A percentile compares a stretch with the other conserved stretches of the same genome.
These are phyloP conservation scores for Tilletia indica DNA, from an alignment of 1,284 basidiomycete genomes.

Conservation along the genomic window DNA sequence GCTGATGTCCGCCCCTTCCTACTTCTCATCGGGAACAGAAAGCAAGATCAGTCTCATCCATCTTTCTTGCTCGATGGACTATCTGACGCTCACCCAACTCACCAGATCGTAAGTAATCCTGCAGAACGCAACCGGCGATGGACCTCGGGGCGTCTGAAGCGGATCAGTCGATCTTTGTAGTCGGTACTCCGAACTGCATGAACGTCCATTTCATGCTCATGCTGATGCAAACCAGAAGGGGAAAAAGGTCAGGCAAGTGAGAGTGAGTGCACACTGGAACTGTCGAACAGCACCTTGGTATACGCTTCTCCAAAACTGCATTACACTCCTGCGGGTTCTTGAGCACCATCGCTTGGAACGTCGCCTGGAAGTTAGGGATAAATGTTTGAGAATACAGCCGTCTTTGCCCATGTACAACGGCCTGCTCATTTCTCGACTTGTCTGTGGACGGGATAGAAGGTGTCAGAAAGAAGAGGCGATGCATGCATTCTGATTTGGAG, in stretches of 20 bases:
- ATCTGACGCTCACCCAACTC: too few relatives aligned
- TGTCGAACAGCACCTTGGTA: constrained; percentile 8
- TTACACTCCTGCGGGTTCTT: constrained; percentile 28
- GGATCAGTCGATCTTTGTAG: not conserved
- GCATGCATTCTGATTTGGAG: too few relatives aligned
- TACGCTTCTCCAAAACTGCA: constrained; percentile 18
- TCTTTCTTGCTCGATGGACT: too few relatives aligned
- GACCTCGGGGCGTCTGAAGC: constrained; percentile 4
- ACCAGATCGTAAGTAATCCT: too few relatives aligned
- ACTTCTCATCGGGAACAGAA: too few relatives aligned
- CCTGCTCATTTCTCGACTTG: constrained; percentile 19
- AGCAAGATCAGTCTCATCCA: too few relatives aligned
- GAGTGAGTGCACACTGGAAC: not conserved
- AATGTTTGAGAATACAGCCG: not conserved
- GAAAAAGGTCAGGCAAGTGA: not conserved
- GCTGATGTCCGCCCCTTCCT: too few relatives aligned
- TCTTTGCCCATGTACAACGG: not conserved
- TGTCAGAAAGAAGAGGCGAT: too few relatives aligned
- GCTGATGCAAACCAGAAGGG: not conserved
- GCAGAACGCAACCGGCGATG: too few relatives aligned
- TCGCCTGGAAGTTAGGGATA: constrained; percentile 18
- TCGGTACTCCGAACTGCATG: not conserved
- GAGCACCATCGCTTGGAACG: constrained; percentile 29
- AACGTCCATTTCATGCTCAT: constrained; percentile 12
- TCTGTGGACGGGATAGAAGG: too few relatives aligned